phyloP scores from a whole-genome alignment of 495 filamentous ascomycete genomes.

The Chaetomium fimeti region DNA sequence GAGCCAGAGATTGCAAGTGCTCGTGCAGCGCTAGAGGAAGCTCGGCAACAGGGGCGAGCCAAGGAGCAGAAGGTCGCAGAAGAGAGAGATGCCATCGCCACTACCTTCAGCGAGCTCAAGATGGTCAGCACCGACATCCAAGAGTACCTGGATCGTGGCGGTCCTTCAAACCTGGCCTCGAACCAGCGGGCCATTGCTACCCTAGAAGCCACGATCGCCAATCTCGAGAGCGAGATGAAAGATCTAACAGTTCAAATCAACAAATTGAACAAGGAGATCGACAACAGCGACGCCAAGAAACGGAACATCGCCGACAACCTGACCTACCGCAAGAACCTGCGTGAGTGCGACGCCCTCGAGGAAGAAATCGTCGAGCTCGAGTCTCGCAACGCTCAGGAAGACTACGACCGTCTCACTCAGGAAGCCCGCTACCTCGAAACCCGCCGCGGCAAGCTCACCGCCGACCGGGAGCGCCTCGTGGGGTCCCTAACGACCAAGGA shows the following conservation, averaged over 20 bases:
- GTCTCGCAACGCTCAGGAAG: slow-evolving; percentile 75
- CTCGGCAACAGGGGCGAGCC: slow-evolving; percentile 64
- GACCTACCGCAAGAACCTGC: slow-evolving; percentile 69
- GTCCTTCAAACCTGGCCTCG: slow-evolving; percentile 64
- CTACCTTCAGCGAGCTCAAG: slow-evolving; percentile 73
- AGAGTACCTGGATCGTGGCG: slow-evolving; percentile 73
- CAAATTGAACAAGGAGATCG: slow-evolving; percentile 71
- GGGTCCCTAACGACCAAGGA: slow-evolving; percentile 80
- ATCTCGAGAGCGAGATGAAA: slow-evolving; percentile 64
- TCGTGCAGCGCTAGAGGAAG: slow-evolving; percentile 70
- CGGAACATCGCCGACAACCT: slow-evolving; percentile 84
- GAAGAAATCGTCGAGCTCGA: slow-evolving; percentile 74
- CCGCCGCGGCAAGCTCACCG: slow-evolving; percentile 57
- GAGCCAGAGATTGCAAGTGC: slow-evolving; percentile 72
- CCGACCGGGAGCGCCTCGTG: slow-evolving; percentile 54
- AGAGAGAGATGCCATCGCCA: slow-evolving; percentile 65
- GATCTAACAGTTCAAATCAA: slow-evolving; percentile 68
- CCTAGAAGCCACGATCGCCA: slow-evolving; percentile 63
- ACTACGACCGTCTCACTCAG: slow-evolving; percentile 68
- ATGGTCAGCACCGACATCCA: slow-evolving; percentile 73
- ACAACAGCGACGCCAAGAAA: slow-evolving; percentile 73
- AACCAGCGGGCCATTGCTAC: slow-evolving; percentile 66
- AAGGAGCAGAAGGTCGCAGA: slow-evolving; percentile 73
- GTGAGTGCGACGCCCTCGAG: slow-evolving; percentile 63
- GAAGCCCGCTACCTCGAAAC: slow-evolving; percentile 64